A percentile compares a stretch with the other conserved stretches of the same genome.
Conservation (phyloP, 306 rosid species). For the Purshia tridentata region DNA sequence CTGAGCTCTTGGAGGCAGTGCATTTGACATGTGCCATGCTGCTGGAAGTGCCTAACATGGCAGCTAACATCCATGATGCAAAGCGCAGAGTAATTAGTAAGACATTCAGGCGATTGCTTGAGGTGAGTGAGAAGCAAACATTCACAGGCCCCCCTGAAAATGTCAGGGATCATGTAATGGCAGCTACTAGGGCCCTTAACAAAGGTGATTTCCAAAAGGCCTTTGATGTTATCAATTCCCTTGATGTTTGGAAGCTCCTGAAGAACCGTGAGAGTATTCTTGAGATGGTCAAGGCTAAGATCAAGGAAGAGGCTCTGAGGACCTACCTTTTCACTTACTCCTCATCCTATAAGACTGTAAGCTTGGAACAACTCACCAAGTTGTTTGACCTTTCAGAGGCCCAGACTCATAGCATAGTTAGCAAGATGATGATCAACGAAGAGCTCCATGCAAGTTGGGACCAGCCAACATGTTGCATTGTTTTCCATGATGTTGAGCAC, state of each 20-base stretch:
- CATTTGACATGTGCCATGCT: constrained; percentile 95
- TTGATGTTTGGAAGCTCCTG: constrained; percentile 89
- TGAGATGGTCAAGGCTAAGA: constrained; percentile 74
- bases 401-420: constrained; percentile 62
- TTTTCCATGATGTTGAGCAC: constrained; percentile 47
- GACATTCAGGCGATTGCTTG: constrained; percentile 75
- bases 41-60: constrained; percentile 95
- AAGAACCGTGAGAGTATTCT: constrained; percentile 54
- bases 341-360: constrained; percentile 74
- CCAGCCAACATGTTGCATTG: constrained; percentile 43
- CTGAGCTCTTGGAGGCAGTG: constrained; percentile 87
- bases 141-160: constrained; percentile 93
- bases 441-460: constrained; percentile 76
- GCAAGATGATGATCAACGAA: constrained; percentile 92
- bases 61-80: constrained; percentile 75
- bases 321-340: constrained; percentile 86
- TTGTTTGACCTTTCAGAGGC: constrained; percentile 71
- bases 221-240: constrained; percentile 62
- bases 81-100: constrained; percentile 78
- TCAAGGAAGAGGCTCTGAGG: constrained; percentile 91
- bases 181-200: constrained; percentile 76
- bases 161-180: constrained; percentile 92
- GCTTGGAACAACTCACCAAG: constrained; percentile 65
- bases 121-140: constrained; percentile 78
- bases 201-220: constrained; percentile 78